A percentile compares a stretch with the other conserved stretches of the same genome.
Evolutionary conservation across 2,329 filamentous ascomycete genomes (phyloP).

Genomic region (Drechmeria coniospora): DNA sequence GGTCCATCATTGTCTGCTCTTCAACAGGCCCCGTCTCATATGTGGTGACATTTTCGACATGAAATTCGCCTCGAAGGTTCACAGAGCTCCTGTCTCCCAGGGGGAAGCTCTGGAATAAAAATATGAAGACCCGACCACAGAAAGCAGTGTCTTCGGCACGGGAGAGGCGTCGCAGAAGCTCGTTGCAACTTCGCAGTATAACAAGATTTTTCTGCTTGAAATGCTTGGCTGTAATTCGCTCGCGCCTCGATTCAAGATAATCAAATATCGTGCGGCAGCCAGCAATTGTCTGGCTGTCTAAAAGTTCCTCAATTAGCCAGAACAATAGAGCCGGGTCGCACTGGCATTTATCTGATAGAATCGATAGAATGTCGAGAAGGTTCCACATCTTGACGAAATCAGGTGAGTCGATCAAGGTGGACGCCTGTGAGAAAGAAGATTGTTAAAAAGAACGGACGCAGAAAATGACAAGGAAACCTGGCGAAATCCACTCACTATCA

Average conservation of each 20-base stretch:
- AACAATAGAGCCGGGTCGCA: constrained; percentile 70
- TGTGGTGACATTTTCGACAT: constrained; percentile 82
- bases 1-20: constrained; percentile 38
- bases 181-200: constrained; percentile 88
- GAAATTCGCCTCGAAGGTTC: constrained; percentile 89
- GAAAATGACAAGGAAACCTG: neutral
- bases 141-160: constrained; percentile 94
- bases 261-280: constrained; percentile 87
- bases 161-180: constrained; percentile 83
- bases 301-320: constrained; percentile 82
- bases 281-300: constrained; percentile 90
- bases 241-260: constrained; percentile 83
- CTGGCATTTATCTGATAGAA: constrained; percentile 68
- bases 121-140: constrained; percentile 94
- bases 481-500: constrained; percentile 49
- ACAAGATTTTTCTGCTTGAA: constrained; percentile 75
- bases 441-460: neutral
- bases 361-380: constrained; percentile 76
- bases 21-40: constrained; percentile 40
- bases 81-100: constrained; percentile 94
- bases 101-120: constrained; percentile 95
- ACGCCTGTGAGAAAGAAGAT: constrained; percentile 36
- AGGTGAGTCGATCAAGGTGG: constrained; percentile 59
- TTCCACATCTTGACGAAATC: constrained; percentile 83
- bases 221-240: constrained; percentile 67